phyloP scores from a whole-genome alignment of 257 asterid species.

The Salvia miltiorrhiza region DNA sequence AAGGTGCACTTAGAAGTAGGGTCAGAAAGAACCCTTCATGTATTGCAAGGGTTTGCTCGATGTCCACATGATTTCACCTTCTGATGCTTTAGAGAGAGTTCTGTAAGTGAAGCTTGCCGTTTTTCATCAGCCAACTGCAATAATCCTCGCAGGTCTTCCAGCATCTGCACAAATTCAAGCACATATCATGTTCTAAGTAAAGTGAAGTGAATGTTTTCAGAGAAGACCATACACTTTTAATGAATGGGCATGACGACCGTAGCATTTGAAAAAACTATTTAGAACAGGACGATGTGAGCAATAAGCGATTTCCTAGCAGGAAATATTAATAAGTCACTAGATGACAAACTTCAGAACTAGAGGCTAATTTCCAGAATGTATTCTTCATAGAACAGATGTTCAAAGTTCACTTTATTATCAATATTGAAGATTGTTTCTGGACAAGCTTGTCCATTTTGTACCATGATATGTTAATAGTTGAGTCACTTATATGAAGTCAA shows the following conservation, averaged over 20 bases:
- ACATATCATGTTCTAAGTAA: background rate
- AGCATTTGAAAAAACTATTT: background rate
- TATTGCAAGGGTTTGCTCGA: constrained; percentile 14
- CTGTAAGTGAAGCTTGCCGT: constrained; percentile 63
- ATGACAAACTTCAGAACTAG: constrained; percentile 4
- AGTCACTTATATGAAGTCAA: background rate
- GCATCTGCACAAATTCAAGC: constrained; percentile 51
- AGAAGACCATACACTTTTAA: constrained; percentile 9
- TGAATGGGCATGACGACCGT: constrained; percentile 1
- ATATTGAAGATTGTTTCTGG: background rate
- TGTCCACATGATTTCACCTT: constrained; percentile 46
- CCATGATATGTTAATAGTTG: background rate
- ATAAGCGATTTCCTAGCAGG: constrained; percentile 1
- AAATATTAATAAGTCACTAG: background rate
- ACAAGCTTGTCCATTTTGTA: background rate
- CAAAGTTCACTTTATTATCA: background rate
- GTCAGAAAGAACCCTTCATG: constrained; percentile 20
- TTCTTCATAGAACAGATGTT: background rate
- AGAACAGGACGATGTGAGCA: background rate
- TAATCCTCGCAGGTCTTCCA: constrained; percentile 61
- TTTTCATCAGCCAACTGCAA: constrained; percentile 87
- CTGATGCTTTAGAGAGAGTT: constrained; percentile 78
- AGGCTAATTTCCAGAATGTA: constrained; percentile 4
- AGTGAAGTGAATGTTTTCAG: constrained; percentile 1
- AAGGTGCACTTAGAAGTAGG: constrained; percentile 2